A percentile compares a stretch with the other conserved stretches of the same genome.
Evolutionary conservation across 805 yeast species (phyloP).

Genomic region (Hanseniaspora mollemarum): DNA sequence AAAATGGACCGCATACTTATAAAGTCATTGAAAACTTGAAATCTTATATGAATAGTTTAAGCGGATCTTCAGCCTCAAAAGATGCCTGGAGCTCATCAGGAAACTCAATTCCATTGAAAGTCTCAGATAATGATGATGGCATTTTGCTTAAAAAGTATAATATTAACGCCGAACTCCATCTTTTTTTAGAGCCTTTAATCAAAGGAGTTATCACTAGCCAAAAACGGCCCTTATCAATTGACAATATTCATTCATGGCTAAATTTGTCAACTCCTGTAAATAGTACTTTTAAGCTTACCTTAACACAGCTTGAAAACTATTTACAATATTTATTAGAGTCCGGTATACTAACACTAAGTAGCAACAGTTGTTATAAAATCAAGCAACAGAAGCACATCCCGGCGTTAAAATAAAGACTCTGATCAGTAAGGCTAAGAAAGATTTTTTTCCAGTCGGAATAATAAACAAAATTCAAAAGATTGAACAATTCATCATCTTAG

Average conservation of each 20-base stretch:
- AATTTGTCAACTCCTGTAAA: neutral
- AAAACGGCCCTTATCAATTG: conserved; percentile 6
- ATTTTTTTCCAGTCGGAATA: too few species aligned
- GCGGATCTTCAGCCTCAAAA: neutral
- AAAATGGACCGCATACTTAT: conserved; percentile 20
- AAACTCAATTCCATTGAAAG: too few species aligned
- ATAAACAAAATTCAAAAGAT: too few species aligned
- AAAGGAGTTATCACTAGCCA: neutral
- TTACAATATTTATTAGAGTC: conserved; percentile 21
- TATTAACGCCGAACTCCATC: neutral
- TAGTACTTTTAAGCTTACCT: neutral
- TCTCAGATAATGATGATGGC: too few species aligned
- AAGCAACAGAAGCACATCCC: neutral
- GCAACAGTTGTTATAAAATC: conserved; percentile 20
- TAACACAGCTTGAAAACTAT: neutral
- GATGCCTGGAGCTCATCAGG: too few species aligned
- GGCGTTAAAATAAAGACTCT: too few species aligned
- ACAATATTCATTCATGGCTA: neutral
- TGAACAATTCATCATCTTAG: too few species aligned
- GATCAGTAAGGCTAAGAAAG: too few species aligned
- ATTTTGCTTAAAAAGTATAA: conserved; percentile 16
- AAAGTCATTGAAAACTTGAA: neutral
- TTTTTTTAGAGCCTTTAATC: neutral
- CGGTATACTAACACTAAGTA: conserved; percentile 16
- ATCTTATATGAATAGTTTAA: neutral